phyloP scores from a whole-genome alignment of 306 rosid species.

The Pyrus communis region DNA sequence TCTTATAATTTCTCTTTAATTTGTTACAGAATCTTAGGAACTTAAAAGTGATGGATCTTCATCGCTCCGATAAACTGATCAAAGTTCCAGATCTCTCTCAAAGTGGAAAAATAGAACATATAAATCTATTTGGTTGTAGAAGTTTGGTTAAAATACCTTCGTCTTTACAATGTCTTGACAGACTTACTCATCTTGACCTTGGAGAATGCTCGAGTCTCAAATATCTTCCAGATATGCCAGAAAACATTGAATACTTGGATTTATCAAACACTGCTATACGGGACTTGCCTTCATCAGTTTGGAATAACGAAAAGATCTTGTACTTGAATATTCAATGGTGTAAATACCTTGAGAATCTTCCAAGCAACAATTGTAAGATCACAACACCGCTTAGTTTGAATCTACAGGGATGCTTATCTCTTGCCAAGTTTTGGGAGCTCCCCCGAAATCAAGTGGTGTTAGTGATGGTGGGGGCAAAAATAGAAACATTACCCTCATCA shows the following conservation, averaged over 20 bases:
- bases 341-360: background rate
- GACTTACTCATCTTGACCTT: background rate
- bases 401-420: background rate
- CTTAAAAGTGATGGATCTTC: background rate
- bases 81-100: constrained; percentile 4
- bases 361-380: background rate
- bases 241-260: background rate
- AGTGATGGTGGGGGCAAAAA: background rate
- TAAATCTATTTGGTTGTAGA: accelerated
- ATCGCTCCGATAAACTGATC: background rate
- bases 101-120: background rate
- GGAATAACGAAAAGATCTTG: background rate
- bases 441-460: background rate
- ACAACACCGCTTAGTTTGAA: background rate
- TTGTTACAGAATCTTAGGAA: no score
- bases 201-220: background rate
- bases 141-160: background rate
- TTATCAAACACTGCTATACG: background rate
- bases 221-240: background rate
- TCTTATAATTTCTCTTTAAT: background rate
- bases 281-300: constrained; percentile 7
- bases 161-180: background rate
- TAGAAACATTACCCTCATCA: background rate
- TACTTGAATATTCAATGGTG: background rate
- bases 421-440: background rate